Evolutionary conservation across 768 basidiomycete genomes (phyloP), one percentile per base, ranked within the genome.

Genomic region (Hemileccinum impolitum): DNA sequence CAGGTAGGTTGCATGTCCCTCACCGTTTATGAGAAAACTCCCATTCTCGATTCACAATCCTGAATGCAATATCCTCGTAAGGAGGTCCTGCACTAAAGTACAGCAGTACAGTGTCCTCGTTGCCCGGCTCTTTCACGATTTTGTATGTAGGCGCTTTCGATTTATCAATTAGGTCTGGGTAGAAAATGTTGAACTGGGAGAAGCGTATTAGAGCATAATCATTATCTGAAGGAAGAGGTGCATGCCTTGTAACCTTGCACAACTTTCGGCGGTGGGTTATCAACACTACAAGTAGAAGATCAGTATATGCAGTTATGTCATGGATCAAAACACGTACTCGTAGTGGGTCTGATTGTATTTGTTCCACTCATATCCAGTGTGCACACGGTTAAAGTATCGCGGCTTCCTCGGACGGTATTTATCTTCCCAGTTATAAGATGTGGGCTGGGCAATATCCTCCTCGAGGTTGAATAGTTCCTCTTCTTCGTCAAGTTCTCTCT

Each of bases 321-420:
- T 12, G 17, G 11, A 50, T 39, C 13, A 42, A 48, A 38, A 48
- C 18, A 52, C 18, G 55, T 73, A 95, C 92, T 97, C 96, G 69
- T 98, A 99, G 72, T 98, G 96, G 4, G 96, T 98, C 68, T 98
- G 95, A 68, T 98, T 98, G 70, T 98, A 99, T 75, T 97, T 98
- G 76, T 95, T 98, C 96, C 96, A 99, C 67, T 99, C 96, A 65
- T 95, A 99, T 23, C 96, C 96, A 26, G 96, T 99, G 63, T 98
- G 94, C 21, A 98, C 96, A 50, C 96, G 85, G 64, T 99, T 99
- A 75, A 98, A 97, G 75, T 97, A 99, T 54, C 94, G 78, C 39
- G 96, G 96, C 68, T 98, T 99, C 31, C 96, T 79, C 26, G 96
- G 95, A 34, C 96, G 78, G 61, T 95, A 98, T 66, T 97, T 95